Evolutionary conservation across 306 rosid genomes (phyloP).

Genomic region (Cicer chorassanicum): DNA sequence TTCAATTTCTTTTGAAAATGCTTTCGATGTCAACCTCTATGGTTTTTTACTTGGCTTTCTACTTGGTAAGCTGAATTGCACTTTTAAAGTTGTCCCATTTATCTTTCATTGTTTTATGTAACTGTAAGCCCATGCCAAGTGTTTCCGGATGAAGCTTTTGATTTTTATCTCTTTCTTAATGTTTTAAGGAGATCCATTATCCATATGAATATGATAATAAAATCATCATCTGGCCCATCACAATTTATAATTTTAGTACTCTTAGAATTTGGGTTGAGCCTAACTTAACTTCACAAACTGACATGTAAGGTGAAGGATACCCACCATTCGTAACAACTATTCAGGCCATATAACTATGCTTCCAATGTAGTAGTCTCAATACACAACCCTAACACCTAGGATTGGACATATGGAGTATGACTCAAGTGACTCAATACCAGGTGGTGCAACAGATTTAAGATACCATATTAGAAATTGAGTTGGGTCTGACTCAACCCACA

Average conservation of each 20-base stretch:
- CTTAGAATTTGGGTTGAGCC: neutral
- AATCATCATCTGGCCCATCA: conserved; percentile 18
- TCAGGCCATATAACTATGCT: neutral
- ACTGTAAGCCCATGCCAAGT: neutral
- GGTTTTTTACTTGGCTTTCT: neutral
- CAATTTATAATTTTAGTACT: neutral
- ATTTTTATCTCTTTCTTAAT: conserved; percentile 1
- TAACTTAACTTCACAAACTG: neutral
- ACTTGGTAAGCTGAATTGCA: neutral
- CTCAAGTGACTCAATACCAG: neutral
- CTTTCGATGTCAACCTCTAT: conserved; percentile 15
- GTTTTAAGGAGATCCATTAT: neutral
- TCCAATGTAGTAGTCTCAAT: neutral
- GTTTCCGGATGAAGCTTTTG: conserved; percentile 1
- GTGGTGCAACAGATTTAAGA: neutral
- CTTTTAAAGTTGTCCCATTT: conserved; percentile 5
- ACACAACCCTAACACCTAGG: neutral
- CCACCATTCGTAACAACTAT: neutral
- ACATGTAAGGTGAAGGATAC: neutral
- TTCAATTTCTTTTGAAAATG: conserved; percentile 26
- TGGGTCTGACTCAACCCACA: neutral
- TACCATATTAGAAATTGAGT: neutral
- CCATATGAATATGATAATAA: conserved; percentile 1
- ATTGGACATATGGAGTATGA: neutral
- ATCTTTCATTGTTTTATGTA: conserved; percentile 14